These are phyloP conservation scores for Termitomyces sp. DNA, from an alignment of 768 basidiomycete genomes.

Conservation along the genomic window DNA sequence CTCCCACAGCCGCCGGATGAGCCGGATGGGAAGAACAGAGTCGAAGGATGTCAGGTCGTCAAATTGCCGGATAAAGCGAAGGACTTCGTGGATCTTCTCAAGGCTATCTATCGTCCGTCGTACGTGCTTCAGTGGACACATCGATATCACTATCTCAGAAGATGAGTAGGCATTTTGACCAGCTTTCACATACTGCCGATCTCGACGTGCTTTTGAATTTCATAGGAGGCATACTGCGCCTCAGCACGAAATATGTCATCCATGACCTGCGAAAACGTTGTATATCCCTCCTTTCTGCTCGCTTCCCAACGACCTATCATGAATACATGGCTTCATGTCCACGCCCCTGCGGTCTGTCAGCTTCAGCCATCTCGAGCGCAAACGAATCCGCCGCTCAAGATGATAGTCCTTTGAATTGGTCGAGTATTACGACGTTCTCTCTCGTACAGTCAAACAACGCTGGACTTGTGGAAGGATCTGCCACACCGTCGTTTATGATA, in stretches of 20 bases:
- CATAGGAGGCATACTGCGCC: conserved; percentile 51
- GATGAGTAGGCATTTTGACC: conserved; percentile 31
- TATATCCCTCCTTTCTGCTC: conserved; percentile 40
- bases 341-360: conserved; percentile 4
- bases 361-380: neutral
- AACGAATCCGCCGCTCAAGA: conserved; percentile 3
- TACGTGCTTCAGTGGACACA: conserved; percentile 16
- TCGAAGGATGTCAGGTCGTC: conserved; percentile 50
- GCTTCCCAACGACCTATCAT: conserved; percentile 36
- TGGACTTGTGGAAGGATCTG: neutral
- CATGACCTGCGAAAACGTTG: conserved; percentile 48
- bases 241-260: conserved; percentile 60
- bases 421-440: conserved; percentile 2
- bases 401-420: conserved; percentile 2
- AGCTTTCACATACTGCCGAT: conserved; percentile 31
- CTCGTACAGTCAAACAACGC: neutral
- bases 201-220: conserved; percentile 42
- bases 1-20: conserved; percentile 46
- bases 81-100: conserved; percentile 47
- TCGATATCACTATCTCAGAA: neutral
- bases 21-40: conserved; percentile 23
- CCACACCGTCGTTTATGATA: neutral
- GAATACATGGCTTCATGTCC: conserved; percentile 29
- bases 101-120: conserved; percentile 50
- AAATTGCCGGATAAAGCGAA: conserved; percentile 42